A percentile compares a stretch with the other conserved stretches of the same genome.
phyloP scores from a whole-genome alignment of 371 early-diverging fungal genomes.

The Circinella minor region DNA sequence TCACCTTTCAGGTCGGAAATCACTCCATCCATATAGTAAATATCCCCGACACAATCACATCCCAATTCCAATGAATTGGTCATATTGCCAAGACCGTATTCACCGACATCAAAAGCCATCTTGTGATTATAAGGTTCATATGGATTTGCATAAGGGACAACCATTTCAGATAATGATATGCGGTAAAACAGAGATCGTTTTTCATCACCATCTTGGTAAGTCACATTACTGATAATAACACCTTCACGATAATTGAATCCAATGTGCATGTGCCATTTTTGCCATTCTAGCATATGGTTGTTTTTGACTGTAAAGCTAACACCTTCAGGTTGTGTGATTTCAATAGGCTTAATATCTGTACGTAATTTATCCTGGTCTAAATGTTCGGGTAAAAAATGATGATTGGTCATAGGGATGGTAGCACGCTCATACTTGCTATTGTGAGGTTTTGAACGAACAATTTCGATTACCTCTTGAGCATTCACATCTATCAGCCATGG shows the following conservation, averaged over 20 bases:
- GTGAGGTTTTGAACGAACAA: constrained; percentile 37
- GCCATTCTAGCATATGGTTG: constrained; percentile 50
- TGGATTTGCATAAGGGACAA: constrained; percentile 58
- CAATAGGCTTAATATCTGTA: constrained; percentile 51
- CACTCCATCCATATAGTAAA: constrained; percentile 52
- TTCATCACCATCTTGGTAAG: constrained; percentile 46
- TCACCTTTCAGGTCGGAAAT: constrained; percentile 44
- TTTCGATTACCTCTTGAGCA: constrained; percentile 37
- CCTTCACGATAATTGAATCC: constrained; percentile 57
- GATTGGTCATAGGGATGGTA: constrained; percentile 36
- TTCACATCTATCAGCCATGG: constrained; percentile 30
- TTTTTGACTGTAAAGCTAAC: constrained; percentile 53
- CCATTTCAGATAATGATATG: constrained; percentile 52
- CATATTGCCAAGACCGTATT: constrained; percentile 49
- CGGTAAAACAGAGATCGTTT: constrained; percentile 47
- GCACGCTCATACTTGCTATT: constrained; percentile 46
- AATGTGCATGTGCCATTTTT: constrained; percentile 56
- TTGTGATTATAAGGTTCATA: constrained; percentile 42
- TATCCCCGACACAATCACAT: constrained; percentile 57
- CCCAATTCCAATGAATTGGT: constrained; percentile 50
- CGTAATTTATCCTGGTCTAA: constrained; percentile 42
- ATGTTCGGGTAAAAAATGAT: constrained; percentile 50
- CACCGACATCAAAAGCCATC: constrained; percentile 59
- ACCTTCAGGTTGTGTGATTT: constrained; percentile 52
- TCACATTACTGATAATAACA: constrained; percentile 48